A percentile compares a stretch with the other conserved stretches of the same genome.
phyloP scores from a whole-genome alignment of 208 protist genomes.

The Trypanosoma cruzi region DNA sequence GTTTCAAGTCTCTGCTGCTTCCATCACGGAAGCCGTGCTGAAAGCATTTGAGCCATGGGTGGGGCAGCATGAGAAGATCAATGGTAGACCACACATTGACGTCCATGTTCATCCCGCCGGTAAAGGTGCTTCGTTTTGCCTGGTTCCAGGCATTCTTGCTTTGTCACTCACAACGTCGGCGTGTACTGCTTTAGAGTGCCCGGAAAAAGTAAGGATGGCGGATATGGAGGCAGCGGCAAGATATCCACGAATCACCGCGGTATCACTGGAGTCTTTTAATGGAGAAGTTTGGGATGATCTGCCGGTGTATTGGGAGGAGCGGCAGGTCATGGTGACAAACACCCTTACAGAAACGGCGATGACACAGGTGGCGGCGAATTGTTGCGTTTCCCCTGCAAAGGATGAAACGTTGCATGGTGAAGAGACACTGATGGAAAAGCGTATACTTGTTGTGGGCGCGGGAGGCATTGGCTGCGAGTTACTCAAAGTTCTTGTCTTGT shows the following conservation, averaged over 20 bases:
- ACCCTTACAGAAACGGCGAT: not conserved
- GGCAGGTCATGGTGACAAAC: conserved; percentile 1
- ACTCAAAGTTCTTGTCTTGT: conserved; percentile 97
- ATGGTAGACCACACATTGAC: not conserved
- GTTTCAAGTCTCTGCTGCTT: not conserved
- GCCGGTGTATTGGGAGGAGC: conserved; percentile 28
- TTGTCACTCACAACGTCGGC: conserved; percentile 1
- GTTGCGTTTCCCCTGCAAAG: not conserved
- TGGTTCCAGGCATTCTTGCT: conserved; percentile 28
- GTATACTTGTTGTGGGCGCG: conserved; percentile 96
- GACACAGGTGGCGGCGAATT: not conserved
- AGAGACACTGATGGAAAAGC: conserved; percentile 22
- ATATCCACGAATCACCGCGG: conserved; percentile 16
- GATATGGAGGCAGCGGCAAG: not conserved
- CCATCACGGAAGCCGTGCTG: not conserved
- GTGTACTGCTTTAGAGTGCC: not conserved
- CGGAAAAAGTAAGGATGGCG: not conserved
- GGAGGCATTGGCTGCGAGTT: conserved; percentile 99
- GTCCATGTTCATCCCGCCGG: conserved; percentile 11
- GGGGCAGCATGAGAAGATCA: not conserved
- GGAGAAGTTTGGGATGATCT: not conserved
- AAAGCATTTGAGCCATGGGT: not conserved
- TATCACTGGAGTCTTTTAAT: conserved; percentile 4
- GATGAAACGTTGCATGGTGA: not conserved
- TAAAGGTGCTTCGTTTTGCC: conserved; percentile 34